Conservation (phyloP, 208 protist genomes). For the Novymonas esmeraldas region DNA sequence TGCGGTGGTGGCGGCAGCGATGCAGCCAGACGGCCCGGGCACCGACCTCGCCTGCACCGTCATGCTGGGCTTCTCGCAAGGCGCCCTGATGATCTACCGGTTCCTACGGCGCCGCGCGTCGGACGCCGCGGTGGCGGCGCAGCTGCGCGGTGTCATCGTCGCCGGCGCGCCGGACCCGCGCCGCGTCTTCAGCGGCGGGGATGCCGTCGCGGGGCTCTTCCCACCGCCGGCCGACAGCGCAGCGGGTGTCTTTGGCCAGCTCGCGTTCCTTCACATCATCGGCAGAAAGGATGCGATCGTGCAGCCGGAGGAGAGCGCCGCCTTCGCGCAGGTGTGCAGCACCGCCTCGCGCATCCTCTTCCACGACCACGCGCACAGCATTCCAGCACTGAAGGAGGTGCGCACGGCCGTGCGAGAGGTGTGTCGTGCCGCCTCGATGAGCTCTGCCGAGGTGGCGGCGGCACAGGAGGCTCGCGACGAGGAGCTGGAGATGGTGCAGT, state of each 20-base stretch:
- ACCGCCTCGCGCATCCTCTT: slow-evolving; percentile 45
- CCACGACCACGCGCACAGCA: slow-evolving; percentile 86
- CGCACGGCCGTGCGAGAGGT: slow-evolving; percentile 43
- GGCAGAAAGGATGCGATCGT: slow-evolving; percentile 79
- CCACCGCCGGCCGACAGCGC: neutral
- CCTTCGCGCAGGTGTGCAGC: slow-evolving; percentile 65
- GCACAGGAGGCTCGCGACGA: slow-evolving; percentile 37
- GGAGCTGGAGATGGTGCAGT: slow-evolving; percentile 78
- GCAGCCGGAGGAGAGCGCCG: slow-evolving; percentile 48
- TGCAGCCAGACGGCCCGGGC: slow-evolving; percentile 41
- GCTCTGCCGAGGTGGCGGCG: slow-evolving; percentile 19
- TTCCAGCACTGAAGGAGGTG: slow-evolving; percentile 66
- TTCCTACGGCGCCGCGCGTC: slow-evolving; percentile 52
- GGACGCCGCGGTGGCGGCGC: slow-evolving; percentile 10
- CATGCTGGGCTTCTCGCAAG: slow-evolving; percentile 89
- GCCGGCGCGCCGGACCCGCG: slow-evolving; percentile 74
- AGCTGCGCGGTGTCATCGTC: slow-evolving; percentile 52
- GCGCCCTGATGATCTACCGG: slow-evolving; percentile 65
- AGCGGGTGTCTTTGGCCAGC: slow-evolving; percentile 36
- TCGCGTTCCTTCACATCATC: slow-evolving; percentile 83
- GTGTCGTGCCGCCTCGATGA: slow-evolving; percentile 28
- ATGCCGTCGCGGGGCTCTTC: neutral
- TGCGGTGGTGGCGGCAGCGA: slow-evolving; percentile 35
- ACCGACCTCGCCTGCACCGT: slow-evolving; percentile 34
- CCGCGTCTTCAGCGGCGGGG: slow-evolving; percentile 24